These are phyloP conservation scores for Pestalotiopsis sp. DNA, from an alignment of 2,329 filamentous ascomycete genomes.

Conservation along the genomic window DNA sequence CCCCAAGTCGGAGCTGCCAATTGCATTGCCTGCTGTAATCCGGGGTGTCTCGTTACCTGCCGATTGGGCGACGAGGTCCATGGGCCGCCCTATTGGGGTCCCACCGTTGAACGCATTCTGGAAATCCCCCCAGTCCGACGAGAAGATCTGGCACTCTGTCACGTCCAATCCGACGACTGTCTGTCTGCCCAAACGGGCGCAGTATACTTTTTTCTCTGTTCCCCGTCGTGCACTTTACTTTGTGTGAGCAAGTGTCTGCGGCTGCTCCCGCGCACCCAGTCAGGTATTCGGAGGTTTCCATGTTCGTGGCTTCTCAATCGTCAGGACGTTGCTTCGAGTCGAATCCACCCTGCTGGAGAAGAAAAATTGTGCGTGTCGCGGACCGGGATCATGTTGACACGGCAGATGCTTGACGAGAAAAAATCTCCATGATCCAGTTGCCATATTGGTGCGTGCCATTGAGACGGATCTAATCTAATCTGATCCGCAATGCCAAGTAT, in stretches of 20 bases:
- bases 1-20: background rate
- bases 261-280: background rate
- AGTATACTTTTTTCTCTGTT: background rate
- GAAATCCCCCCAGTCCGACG: background rate
- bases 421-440: background rate
- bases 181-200: background rate
- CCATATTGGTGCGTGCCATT: background rate
- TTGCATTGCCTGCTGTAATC: background rate
- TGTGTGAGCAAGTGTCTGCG: background rate
- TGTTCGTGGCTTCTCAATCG: background rate
- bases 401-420: background rate
- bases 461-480: background rate
- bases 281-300: background rate
- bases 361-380: too few species aligned
- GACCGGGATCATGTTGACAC: too few species aligned
- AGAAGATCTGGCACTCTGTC: background rate
- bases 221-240: background rate
- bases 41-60: background rate
- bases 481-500: background rate
- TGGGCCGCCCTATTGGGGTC: background rate
- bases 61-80: background rate
- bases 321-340: background rate
- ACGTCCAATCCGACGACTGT: background rate
- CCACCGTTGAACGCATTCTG: background rate
- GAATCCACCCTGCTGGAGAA: too few species aligned